Evolutionary conservation across 768 basidiomycete genomes (phyloP).

Genomic region (Mycena chlorophos): DNA sequence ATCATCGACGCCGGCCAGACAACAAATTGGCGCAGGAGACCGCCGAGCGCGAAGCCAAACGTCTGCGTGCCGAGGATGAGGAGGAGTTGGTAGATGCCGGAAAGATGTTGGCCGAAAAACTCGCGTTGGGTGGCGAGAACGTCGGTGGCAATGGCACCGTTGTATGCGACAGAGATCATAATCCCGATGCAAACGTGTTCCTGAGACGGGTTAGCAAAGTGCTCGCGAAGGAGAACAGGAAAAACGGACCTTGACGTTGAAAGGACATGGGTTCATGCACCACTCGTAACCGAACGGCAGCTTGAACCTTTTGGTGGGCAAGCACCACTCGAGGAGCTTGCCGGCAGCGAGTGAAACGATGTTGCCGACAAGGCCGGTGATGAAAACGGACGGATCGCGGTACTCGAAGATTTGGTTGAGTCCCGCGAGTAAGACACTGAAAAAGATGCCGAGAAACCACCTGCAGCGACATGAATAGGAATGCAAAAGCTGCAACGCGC

Average conservation of each 20-base stretch:
- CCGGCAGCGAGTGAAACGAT: conserved; percentile 74
- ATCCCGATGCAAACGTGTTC: conserved; percentile 84
- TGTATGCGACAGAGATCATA: conserved; percentile 70
- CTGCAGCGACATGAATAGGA: conserved; percentile 28
- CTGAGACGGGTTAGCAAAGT: conserved; percentile 30
- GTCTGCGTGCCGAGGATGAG: conserved; percentile 64
- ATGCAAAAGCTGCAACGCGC: not conserved
- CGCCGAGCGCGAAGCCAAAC: conserved; percentile 70
- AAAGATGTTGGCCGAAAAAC: conserved; percentile 61
- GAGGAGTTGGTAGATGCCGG: conserved; percentile 59
- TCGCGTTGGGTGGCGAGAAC: conserved; percentile 64
- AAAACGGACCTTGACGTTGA: conserved; percentile 44
- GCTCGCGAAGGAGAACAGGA: not conserved
- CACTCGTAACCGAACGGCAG: conserved; percentile 69
- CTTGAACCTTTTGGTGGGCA: conserved; percentile 66
- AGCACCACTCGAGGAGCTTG: conserved; percentile 61
- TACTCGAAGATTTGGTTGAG: conserved; percentile 66
- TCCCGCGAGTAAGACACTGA: conserved; percentile 53
- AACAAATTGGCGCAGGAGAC: conserved; percentile 74
- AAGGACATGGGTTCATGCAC: conserved; percentile 79
- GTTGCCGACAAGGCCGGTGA: conserved; percentile 73
- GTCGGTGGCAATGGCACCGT: conserved; percentile 71
- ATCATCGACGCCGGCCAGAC: conserved; percentile 87
- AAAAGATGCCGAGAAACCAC: conserved; percentile 73
- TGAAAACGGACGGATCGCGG: conserved; percentile 62